These are phyloP conservation scores for Fusarium sp. DNA, from an alignment of 2,329 filamentous ascomycete species.

Conservation along the genomic window DNA sequence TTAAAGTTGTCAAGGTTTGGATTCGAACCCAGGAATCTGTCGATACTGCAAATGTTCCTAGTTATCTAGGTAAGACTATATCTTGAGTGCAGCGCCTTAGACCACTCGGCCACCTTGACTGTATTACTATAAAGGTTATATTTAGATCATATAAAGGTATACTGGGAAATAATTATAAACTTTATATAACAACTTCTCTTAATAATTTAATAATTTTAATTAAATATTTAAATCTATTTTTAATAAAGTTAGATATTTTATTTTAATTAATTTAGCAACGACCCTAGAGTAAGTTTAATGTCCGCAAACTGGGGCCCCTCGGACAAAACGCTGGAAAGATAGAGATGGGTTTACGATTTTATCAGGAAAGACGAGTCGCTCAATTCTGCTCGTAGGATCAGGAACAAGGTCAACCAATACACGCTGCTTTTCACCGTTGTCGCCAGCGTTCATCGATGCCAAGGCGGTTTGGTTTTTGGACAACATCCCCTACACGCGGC, in stretches of 20 bases:
- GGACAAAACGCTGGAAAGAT: background rate
- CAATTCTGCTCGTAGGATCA: background rate
- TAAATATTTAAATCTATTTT: too few species aligned
- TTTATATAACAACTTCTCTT: too few species aligned
- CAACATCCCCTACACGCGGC: background rate
- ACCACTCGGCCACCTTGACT: background rate
- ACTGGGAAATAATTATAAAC: too few species aligned
- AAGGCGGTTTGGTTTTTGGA: background rate
- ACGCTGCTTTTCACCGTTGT: background rate
- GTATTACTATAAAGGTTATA: too few species aligned
- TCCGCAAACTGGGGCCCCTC: background rate
- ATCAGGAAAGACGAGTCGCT: background rate
- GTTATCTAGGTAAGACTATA: background rate
- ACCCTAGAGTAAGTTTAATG: background rate
- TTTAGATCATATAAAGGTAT: too few species aligned
- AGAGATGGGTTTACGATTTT: background rate
- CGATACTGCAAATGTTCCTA: background rate
- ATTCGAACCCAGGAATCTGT: conserved; percentile 3
- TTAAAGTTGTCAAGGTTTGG: background rate
- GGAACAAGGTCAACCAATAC: background rate
- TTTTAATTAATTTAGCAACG: background rate
- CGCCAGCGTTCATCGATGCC: background rate
- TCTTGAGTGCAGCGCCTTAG: background rate
- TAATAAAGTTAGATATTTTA: too few species aligned
- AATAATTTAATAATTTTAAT: too few species aligned